Base-by-base conservation (phyloP, 805 yeast species). In the Wickerhamomyces hampshirensis region DNA sequence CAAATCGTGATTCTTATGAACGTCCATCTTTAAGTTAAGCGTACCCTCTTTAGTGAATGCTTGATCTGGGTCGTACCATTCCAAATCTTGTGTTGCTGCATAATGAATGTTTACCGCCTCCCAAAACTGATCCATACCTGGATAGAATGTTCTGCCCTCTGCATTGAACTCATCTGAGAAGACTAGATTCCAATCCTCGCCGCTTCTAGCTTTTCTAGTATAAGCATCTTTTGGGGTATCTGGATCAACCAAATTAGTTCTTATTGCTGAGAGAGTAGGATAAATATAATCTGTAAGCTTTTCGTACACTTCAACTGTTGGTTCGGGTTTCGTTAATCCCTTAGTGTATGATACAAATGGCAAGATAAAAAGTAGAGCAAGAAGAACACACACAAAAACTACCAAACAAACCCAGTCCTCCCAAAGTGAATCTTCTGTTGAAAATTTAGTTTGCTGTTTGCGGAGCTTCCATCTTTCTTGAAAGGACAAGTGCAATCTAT, bases 171-270 rank as follows among this genome's bases (percentile, higher is more conserved):
- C 75, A 43, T 69, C 75, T n/a, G 70, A 63, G 43, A 69, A 69
- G 0, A 68, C 71, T 46, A 69, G 53, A 5, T 44, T 44, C 73
- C 73, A 69, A 1, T 36, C 40, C 6, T 58, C 58, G 4, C 73
- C 73, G 31, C 51, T 58, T 33, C 37, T 47, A 4, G 58, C 50
- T 7, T 33, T 47, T 38, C 69, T 73, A 0, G 71, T 64, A 28
- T 38, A 35, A 5, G 71, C 75, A 1, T 53, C 52, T 3, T 42
- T 28, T 0, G 91, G 93, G 4, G 93, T 84, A 52, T 84, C 93
- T 3, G 77, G 74, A 51, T 84, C 94, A 12, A 84, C 62, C 31
- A 84, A 60, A n/a, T 58, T 43, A 0, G 82, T 66, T 44, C 93
- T 63, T 35, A 83, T 69, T 1, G 85, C 80, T 23, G 71, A 52